Evolutionary conservation across 179 eudicot species (phyloP), one percentile per base, ranked within the genome.

Genomic region (Beta corolliflora): DNA sequence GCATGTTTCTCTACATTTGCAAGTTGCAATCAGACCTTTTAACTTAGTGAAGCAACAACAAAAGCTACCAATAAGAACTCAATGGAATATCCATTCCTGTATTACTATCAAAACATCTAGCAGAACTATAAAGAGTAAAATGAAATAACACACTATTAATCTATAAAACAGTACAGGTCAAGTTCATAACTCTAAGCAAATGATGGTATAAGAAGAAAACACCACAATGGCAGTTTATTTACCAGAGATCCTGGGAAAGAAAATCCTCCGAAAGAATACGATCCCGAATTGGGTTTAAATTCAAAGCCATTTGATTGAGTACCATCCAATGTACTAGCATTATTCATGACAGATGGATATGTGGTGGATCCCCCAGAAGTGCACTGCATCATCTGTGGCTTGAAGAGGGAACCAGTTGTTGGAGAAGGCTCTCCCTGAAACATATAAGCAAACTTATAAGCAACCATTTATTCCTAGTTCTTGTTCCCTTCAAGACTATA

Each of bases 381-480:
- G 71, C 85, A 81, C 66, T 90, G 92, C 93, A 91, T 86, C 90
- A 89, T 79, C n/a, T 88, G 94, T 79, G 91, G 85, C 86, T 90
- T 92, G 81, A 88, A 90, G 84, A 94, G 89, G 77, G 98, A 91
- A 83, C 99, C 99, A 46, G 99, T 96, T 63, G 99, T 94, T 63
- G 98, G 98, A 74, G 98, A 94, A 73, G 97, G 98, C 85, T 94
- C 98, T 69, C 92, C 97, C 98, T 96, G 91, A 84, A 90, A 85
- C 73, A 85, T 76, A 75, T 55, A 77, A 63, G 71, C 61, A 73
- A 60, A 73, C 77, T 58, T 41, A 77, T 80, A 16, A 85, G 83
- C 58, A 79, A 10, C 76, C 53, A 54, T 46, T 58, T 41, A 70
- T 69, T 84, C 65, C 18, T 14, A 74, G 29, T 61, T 68, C 52